Percentiles rank a stretch among this genome's conserved stretches.
Evolutionary conservation across 805 yeast species (phyloP).

Genomic region (Maudiozyma serrabonitensis): DNA sequence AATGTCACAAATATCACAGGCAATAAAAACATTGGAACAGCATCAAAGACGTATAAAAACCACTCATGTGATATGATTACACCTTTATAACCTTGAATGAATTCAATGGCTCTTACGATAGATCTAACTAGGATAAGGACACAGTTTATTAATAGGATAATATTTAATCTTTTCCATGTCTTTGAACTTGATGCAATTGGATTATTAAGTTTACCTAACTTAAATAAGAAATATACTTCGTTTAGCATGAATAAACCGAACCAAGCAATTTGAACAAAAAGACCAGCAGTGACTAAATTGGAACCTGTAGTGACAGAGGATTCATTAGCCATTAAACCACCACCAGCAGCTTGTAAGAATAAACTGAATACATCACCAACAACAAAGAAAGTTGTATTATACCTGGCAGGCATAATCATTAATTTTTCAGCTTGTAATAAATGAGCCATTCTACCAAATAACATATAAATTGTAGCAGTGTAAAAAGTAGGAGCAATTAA

Average conservation of each 20-base stretch:
- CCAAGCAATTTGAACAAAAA: conserved; percentile 26
- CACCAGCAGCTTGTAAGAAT: conserved; percentile 26
- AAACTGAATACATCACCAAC: conserved; percentile 27
- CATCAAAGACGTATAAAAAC: conserved; percentile 25
- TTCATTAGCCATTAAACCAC: conserved; percentile 19
- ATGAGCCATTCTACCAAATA: conserved; percentile 20
- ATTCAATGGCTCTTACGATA: conserved; percentile 27
- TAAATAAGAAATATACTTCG: conserved; percentile 10
- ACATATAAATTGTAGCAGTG: conserved; percentile 28
- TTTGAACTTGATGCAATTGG: conserved; percentile 1
- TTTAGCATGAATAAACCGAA: conserved; percentile 24
- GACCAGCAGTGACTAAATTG: conserved; percentile 23
- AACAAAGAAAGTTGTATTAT: conserved; percentile 24
- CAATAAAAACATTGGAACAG: conserved; percentile 19
- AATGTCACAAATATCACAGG: conserved; percentile 7
- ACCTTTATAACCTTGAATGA: conserved; percentile 24
- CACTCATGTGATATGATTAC: conserved; percentile 20
- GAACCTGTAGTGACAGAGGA: conserved; percentile 10
- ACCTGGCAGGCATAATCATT: conserved; percentile 16
- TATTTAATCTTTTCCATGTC: conserved; percentile 13
- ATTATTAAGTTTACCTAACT: conserved; percentile 3
- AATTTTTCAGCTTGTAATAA: conserved; percentile 11
- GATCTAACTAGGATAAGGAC: conserved; percentile 25
- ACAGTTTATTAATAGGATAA: conserved; percentile 8
- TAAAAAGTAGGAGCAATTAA: conserved; percentile 28